phyloP scores from a whole-genome alignment of 208 protist species.

The Acanthamoeba lenticulata region DNA sequence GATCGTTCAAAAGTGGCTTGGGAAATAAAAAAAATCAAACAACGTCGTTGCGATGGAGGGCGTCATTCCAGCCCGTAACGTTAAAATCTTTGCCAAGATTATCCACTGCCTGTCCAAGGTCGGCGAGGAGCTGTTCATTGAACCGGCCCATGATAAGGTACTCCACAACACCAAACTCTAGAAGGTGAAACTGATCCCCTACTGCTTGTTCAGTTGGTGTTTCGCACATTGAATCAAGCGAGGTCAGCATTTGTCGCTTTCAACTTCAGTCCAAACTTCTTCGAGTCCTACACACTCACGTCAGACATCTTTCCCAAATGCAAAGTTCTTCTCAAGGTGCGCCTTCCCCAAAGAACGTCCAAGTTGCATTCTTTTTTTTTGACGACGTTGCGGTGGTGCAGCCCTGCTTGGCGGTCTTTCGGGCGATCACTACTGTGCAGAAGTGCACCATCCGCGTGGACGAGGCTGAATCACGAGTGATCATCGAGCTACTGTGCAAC shows the following conservation, averaged over 20 bases:
- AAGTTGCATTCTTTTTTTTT: not conserved
- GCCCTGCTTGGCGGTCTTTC: slow-evolving; percentile 32
- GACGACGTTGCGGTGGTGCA: not conserved
- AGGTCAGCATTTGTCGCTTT: slow-evolving; percentile 15
- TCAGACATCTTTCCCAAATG: not conserved
- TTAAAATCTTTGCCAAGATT: slow-evolving; percentile 28
- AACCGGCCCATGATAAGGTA: not conserved
- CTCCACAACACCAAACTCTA: no score
- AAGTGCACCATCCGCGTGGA: slow-evolving; percentile 23
- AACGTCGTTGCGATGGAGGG: no score
- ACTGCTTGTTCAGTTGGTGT: not conserved
- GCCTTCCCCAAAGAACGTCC: not conserved
- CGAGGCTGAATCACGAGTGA: not conserved
- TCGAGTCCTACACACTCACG: slow-evolving; percentile 32
- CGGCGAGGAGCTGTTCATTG: not conserved
- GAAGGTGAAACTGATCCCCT: no score
- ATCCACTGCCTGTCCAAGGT: slow-evolving; percentile 25
- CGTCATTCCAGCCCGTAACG: not conserved
- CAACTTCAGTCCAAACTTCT: slow-evolving; percentile 33
- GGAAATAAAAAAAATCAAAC: no score
- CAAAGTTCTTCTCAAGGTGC: slow-evolving; percentile 41
- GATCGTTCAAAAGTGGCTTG: no score
- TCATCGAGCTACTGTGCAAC: slow-evolving; percentile 26
- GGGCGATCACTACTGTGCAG: not conserved
- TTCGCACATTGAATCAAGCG: slow-evolving; percentile 5